Percentiles rank a stretch among this genome's conserved stretches.
Conservation (phyloP, 176 grass and related monocot genomes). For the Raddia distichophylla region DNA sequence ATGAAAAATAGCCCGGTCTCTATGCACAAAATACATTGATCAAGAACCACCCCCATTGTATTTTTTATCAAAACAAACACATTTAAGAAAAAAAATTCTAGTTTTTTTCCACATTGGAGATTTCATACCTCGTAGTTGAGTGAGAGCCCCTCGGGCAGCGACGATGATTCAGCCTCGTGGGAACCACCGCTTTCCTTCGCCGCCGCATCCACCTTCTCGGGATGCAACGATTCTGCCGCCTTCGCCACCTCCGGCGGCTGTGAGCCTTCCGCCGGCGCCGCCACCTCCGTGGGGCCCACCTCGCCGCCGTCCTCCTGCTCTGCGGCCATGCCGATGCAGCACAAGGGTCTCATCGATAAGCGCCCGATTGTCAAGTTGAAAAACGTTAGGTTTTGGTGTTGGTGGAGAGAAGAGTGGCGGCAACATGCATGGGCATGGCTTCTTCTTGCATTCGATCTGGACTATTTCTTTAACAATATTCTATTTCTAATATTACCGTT, state of each 20-base stretch:
- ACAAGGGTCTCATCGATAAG: not conserved
- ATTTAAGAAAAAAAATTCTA: not conserved
- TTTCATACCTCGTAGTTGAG: slow-evolving; percentile 83
- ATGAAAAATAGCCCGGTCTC: no score
- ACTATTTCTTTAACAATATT: no score
- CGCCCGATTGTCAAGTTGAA: not conserved
- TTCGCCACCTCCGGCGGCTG: not conserved
- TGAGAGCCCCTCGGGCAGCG: slow-evolving; percentile 65
- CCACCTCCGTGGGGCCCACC: not conserved
- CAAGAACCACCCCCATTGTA: not conserved
- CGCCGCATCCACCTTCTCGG: slow-evolving; percentile 23
- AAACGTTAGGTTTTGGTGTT: not conserved
- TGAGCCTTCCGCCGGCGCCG: not conserved
- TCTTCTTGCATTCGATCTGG: no score
- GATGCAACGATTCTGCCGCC: no score
- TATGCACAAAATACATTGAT: not conserved
- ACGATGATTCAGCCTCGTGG: slow-evolving; percentile 54
- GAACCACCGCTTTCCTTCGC: slow-evolving; percentile 47
- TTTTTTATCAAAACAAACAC: no score
- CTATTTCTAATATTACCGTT: no score
- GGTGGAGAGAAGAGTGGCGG: not conserved
- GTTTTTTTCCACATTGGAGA: not conserved
- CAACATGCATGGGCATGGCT: not conserved
- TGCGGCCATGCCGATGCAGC: slow-evolving; percentile 26
- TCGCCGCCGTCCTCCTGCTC: slow-evolving; percentile 13